Base-by-base conservation (phyloP, 768 basidiomycete genomes). In the Mycena chlorophos region DNA sequence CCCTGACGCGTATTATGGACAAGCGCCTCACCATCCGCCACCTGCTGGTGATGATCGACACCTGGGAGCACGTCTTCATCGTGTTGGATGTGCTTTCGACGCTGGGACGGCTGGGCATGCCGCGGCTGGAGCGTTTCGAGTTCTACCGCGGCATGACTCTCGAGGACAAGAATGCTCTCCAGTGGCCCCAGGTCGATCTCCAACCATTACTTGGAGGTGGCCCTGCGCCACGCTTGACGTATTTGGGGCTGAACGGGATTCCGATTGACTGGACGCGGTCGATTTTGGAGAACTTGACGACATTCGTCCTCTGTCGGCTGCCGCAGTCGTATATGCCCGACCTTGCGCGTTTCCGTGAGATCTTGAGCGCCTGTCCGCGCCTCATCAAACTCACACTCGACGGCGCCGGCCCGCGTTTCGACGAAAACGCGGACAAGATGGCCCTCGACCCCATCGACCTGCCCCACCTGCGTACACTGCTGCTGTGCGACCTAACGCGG, bases 251-350 rank as follows among this genome's bases (percentile, higher is more conserved):
- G 28, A 80, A 83, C 52, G 86, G 85, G 3, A 69, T 89, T 25
- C 75, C 83, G 57, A 70, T 88, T 56, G 77, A 88, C 67, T 89
- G 87, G 83, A 61, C 71, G 14, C 67, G 66, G n/a, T 75, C 83
- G 52, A 67, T 49, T 26, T 64, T 86, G 8, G 62, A 66, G 29
- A 82, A 87, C 60, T 78, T 91, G 17, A 77, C 77, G 22, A 79
- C 78, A 10, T 73, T 91, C 51, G 87, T 88, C 60, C 69, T 91
- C 51, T 80, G 87, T 34, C 79, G 82, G 26, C 75, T 88, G 51
- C 75, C 85, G n/a, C 68, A 82, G 19, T 70, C 81, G 4, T 70
- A 77, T 16, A 77, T 75, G 25, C 87, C 86, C 4, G 71, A 71
- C 30, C 68, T 83, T 16, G 37, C 56, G 8, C 75, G 75, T 22